Percentiles rank a stretch among this genome's conserved stretches.
Conservation (phyloP, 495 filamentous ascomycete genomes). For the Annulohypoxylon moriforme region DNA sequence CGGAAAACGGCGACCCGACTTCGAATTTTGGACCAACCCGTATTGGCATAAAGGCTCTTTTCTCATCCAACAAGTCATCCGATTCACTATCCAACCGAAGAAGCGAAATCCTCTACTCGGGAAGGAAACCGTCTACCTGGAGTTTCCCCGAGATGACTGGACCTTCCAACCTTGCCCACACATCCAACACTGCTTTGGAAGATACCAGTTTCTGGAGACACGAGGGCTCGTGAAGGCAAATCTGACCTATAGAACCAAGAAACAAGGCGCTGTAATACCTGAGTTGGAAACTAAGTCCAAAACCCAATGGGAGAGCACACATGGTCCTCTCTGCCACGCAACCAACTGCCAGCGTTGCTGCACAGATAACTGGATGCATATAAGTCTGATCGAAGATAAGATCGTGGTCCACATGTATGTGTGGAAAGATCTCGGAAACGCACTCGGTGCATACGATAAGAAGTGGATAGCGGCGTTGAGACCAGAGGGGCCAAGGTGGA, state of each 20-base stretch:
- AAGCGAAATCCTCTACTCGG: slow-evolving; percentile 26
- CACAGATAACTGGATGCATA: slow-evolving; percentile 38
- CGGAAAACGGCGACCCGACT: slow-evolving; percentile 24
- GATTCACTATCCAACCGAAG: slow-evolving; percentile 38
- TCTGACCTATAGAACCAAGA: slow-evolving; percentile 29
- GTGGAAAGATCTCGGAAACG: slow-evolving; percentile 46
- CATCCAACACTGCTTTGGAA: slow-evolving; percentile 31
- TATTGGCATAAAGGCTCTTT: slow-evolving; percentile 24
- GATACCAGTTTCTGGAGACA: slow-evolving; percentile 34
- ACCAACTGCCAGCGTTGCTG: slow-evolving; percentile 40
- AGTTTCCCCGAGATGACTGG: slow-evolving; percentile 18
- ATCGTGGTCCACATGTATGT: slow-evolving; percentile 36
- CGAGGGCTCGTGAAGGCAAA: slow-evolving; percentile 28
- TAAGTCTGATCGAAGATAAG: slow-evolving; percentile 32
- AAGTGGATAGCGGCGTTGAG: slow-evolving; percentile 43
- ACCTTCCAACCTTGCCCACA: slow-evolving; percentile 44
- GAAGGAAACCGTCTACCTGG: slow-evolving; percentile 6
- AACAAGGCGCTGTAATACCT: neutral
- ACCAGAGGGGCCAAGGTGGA: neutral
- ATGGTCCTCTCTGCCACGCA: slow-evolving; percentile 9
- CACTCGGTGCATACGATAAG: slow-evolving; percentile 32
- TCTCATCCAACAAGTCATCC: slow-evolving; percentile 37
- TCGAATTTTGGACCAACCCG: slow-evolving; percentile 24
- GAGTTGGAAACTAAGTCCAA: neutral
- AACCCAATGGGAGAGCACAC: slow-evolving; percentile 37